Base-by-base conservation (phyloP, 352 stramenopile species). In the Phytopythium cucurbitacearum region DNA sequence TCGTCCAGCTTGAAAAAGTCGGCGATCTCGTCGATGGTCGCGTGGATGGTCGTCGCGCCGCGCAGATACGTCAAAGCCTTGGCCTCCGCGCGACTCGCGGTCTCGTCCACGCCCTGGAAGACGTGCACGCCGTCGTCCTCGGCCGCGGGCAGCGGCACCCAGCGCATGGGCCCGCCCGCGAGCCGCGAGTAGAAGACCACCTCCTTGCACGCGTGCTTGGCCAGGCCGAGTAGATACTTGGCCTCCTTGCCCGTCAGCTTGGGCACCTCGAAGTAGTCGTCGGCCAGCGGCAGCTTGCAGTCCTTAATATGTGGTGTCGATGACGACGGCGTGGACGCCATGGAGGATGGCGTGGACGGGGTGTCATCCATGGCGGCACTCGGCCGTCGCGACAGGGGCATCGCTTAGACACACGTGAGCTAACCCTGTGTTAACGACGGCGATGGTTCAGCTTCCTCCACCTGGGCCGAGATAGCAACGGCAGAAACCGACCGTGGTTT, bases 1-100 rank as follows among this genome's bases (percentile, higher is more conserved):
- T 78, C 87, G 55, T 91, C 83, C 13, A 90, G 69, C 42, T 71
- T 64, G 62, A 94, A 91, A 65, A 94, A 91, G 39, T 89, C 77
- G 32, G 80, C 79, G 12, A 94, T 73, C 36, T 94, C 79, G 56
- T 89, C 83, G 39, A 94, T 72, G 33, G 73, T 82, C n/a, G 80
- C 83, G 58, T 83, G 80, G 39, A 94, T 87, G 28, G 73, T 74
- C 28, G 74, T 89, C 12, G 76, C 65, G 34, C 78, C 83, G 36
- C 78, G 67, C 47, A 94, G 48, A 42, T 89, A 91, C 52, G 76
- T 91, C 35, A 91, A 71, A 37, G 64, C 60, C 8, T 76, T 73
- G 9, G 44, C 51, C 1, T 70, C 46, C 48, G 37, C 47, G 56
- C 44, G 11, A 6, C 36, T n/a, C n/a, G 56, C 50, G 28, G 56